A percentile compares a stretch with the other conserved stretches of the same genome.
Evolutionary conservation across 768 basidiomycete genomes (phyloP).

Genomic region (Psilocybe cubensis): DNA sequence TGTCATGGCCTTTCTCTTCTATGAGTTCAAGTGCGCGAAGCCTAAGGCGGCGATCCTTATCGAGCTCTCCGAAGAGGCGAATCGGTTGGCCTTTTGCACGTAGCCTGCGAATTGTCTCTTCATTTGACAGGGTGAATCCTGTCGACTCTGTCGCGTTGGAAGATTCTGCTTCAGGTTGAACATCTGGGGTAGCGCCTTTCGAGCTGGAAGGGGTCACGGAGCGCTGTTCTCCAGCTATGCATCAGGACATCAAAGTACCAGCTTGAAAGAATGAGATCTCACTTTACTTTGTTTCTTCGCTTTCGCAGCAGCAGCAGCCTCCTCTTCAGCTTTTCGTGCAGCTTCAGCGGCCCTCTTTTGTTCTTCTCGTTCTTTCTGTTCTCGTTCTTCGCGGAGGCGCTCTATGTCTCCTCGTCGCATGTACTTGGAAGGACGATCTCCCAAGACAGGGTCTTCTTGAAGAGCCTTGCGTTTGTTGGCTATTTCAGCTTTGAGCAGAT

Average conservation of each 20-base stretch:
- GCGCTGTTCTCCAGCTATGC: conserved; percentile 51
- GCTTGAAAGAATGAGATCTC: conserved; percentile 28
- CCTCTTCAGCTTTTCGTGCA: conserved; percentile 30
- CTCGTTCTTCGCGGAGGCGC: conserved; percentile 57
- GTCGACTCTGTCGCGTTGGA: conserved; percentile 49
- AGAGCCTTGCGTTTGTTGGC: conserved; percentile 84
- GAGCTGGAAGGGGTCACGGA: conserved; percentile 43
- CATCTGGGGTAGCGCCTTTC: conserved; percentile 27
- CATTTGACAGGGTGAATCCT: conserved; percentile 91
- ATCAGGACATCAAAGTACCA: conserved; percentile 32
- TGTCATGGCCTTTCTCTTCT: conserved; percentile 84
- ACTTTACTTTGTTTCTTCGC: conserved; percentile 44
- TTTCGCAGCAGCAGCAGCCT: conserved; percentile 9
- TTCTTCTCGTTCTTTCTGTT: conserved; percentile 40
- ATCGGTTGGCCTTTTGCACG: conserved; percentile 94
- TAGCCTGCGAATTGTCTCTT: conserved; percentile 88
- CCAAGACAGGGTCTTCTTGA: conserved; percentile 41
- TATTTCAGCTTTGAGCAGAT: conserved; percentile 89
- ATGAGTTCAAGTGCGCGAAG: conserved; percentile 93
- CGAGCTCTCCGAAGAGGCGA: conserved; percentile 91
- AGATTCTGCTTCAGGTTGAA: conserved; percentile 40
- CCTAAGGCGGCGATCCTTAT: conserved; percentile 90
- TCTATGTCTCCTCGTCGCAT: conserved; percentile 92
- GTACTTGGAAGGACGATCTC: conserved; percentile 76
- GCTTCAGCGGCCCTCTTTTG: conserved; percentile 33